phyloP scores from a whole-genome alignment of 2,329 filamentous ascomycete species.

The Cordyceps pruinosa region DNA sequence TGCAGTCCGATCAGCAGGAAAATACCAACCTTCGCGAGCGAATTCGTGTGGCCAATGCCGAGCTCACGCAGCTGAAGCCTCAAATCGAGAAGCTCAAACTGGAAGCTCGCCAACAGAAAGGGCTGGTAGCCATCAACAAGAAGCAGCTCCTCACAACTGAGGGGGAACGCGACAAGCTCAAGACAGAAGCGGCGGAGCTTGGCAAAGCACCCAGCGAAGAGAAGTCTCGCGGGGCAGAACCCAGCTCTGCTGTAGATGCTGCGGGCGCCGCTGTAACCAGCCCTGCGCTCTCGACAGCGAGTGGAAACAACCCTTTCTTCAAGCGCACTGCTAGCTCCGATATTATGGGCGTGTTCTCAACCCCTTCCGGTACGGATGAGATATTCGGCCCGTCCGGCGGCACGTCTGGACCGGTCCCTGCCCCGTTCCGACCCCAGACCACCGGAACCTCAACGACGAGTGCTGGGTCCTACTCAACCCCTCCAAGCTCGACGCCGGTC shows the following conservation, averaged over 20 bases:
- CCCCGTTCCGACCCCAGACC: constrained; percentile 44
- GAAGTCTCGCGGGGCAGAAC: constrained; percentile 43
- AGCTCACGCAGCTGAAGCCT: constrained; percentile 77
- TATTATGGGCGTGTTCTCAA: constrained; percentile 47
- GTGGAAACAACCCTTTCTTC: constrained; percentile 93
- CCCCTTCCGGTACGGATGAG: constrained; percentile 56
- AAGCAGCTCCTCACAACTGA: constrained; percentile 92
- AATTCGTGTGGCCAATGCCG: constrained; percentile 74
- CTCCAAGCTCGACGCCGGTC: constrained; percentile 55
- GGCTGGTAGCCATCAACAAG: constrained; percentile 94
- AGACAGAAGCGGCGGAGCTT: constrained; percentile 66
- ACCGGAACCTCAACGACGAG: constrained; percentile 51
- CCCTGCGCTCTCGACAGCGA: constrained; percentile 60
- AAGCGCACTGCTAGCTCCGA: constrained; percentile 59
- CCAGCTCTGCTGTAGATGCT: constrained; percentile 41
- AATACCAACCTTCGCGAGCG: constrained; percentile 80
- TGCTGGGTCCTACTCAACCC: constrained; percentile 44
- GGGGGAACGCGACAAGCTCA: constrained; percentile 79
- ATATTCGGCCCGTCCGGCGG: constrained; percentile 62
- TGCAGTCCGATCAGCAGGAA: constrained; percentile 84
- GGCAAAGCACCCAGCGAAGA: constrained; percentile 57
- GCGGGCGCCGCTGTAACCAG: constrained; percentile 52
- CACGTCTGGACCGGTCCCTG: constrained; percentile 33
- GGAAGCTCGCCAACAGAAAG: constrained; percentile 91
- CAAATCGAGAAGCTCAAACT: constrained; percentile 89